phyloP scores from a whole-genome alignment of 208 protist species.

The Acanthamoeba quina region DNA sequence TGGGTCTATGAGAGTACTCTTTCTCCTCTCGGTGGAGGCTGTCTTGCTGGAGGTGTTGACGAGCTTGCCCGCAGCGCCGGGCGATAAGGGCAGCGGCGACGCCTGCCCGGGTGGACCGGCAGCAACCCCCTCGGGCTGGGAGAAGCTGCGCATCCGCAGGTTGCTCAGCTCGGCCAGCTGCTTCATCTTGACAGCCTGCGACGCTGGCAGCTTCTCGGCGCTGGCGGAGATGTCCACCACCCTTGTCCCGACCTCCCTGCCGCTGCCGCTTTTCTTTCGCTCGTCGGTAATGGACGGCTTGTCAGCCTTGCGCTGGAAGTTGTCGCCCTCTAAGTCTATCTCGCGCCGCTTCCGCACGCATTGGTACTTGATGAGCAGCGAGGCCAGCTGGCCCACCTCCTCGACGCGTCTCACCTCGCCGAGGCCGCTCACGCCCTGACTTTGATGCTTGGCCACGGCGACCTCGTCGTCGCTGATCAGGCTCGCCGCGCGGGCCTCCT shows the following conservation, averaged over 20 bases:
- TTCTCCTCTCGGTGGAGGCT: not conserved
- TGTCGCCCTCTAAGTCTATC: not conserved
- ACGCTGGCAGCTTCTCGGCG: not conserved
- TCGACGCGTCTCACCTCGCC: not conserved
- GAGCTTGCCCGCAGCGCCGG: not conserved
- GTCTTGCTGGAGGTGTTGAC: not conserved
- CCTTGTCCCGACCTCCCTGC: not conserved
- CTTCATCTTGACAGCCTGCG: not conserved
- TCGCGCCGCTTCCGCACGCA: conserved; percentile 17
- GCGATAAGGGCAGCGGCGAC: not conserved
- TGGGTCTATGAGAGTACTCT: not conserved
- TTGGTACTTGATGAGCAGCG: conserved; percentile 38
- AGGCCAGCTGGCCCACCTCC: conserved; percentile 14
- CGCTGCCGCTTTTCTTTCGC: not conserved
- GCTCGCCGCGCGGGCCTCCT: not conserved
- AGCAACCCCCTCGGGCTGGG: not conserved
- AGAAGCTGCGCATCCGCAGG: conserved; percentile 17
- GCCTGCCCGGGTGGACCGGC: not conserved
- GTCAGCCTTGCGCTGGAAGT: not conserved
- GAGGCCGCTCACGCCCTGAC: not conserved
- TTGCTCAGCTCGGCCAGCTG: conserved; percentile 36
- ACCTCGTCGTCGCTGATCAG: not conserved
- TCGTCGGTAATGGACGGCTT: not conserved
- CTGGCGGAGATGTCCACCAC: not conserved
- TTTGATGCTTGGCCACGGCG: not conserved